phyloP scores from a whole-genome alignment of 2,329 filamentous ascomycete species.

The Acephala macrosclerotiorum region DNA sequence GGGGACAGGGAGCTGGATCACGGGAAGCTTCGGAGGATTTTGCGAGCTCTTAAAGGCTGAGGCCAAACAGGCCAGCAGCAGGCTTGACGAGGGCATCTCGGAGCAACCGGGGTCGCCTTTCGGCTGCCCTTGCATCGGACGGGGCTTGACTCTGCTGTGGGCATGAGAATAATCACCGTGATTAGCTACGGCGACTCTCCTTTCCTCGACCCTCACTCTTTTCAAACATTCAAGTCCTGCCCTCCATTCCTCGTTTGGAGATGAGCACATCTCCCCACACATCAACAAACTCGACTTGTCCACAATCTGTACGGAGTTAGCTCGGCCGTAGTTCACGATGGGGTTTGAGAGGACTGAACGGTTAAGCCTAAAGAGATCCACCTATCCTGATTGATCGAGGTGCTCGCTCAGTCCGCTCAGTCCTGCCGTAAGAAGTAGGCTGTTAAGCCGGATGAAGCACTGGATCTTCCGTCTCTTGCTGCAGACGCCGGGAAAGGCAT shows the following conservation, averaged over 20 bases:
- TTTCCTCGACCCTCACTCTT: neutral
- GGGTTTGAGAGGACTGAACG: neutral
- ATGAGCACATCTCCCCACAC: constrained; percentile 32
- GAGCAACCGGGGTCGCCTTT: constrained; percentile 17
- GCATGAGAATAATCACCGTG: constrained; percentile 7
- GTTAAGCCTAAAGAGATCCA: constrained; percentile 30
- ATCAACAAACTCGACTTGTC: constrained; percentile 4
- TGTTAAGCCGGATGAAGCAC: constrained; percentile 33
- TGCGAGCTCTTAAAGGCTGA: constrained; percentile 13
- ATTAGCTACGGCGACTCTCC: constrained; percentile 21
- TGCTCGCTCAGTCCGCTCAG: constrained; percentile 11
- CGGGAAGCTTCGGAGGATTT: constrained; percentile 29
- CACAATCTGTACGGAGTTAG: constrained; percentile 20
- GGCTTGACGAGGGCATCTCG: neutral
- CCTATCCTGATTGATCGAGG: constrained; percentile 13
- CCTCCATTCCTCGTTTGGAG: constrained; percentile 25
- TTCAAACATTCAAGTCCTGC: neutral
- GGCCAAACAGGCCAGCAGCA: neutral
- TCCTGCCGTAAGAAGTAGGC: constrained; percentile 28
- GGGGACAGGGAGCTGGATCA: constrained; percentile 17
- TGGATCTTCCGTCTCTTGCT: constrained; percentile 26
- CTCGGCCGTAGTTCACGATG: constrained; percentile 15
- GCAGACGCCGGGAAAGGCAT: constrained; percentile 17
- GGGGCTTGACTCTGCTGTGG: constrained; percentile 4
- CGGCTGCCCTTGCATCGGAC: constrained; percentile 31